phyloP scores from a whole-genome alignment of 768 basidiomycete genomes.

The Kwoniella sp. region DNA sequence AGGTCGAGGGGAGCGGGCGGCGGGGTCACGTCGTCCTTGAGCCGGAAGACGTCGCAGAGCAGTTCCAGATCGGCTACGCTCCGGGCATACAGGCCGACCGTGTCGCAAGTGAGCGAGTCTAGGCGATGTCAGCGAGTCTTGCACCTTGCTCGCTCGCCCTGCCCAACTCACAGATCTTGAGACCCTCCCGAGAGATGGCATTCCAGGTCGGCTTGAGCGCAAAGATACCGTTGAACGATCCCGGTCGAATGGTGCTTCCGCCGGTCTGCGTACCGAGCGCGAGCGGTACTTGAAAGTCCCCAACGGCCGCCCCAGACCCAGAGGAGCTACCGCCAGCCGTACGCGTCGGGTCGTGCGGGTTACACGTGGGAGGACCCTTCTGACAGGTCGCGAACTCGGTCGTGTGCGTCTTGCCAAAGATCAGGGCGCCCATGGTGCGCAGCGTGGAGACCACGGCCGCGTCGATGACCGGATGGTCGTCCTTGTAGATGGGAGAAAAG shows the following conservation, averaged over 20 bases:
- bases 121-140: not conserved
- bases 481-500: constrained; percentile 34
- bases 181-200: constrained; percentile 15
- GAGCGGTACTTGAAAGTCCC: constrained; percentile 18
- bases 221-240: constrained; percentile 15
- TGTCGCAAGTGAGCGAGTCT: constrained; percentile 21
- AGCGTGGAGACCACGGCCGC: constrained; percentile 29
- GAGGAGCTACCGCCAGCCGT: constrained; percentile 18
- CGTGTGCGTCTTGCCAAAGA: constrained; percentile 41
- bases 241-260: constrained; percentile 19
- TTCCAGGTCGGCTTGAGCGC: constrained; percentile 21
- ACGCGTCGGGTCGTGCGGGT: constrained; percentile 13
- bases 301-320: constrained; percentile 17
- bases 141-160: too few relatives aligned
- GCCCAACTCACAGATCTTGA: constrained; percentile 17
- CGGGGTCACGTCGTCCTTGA: constrained; percentile 11
- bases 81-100: constrained; percentile 10
- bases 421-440: constrained; percentile 31
- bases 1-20: constrained; percentile 6
- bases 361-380: constrained; percentile 17
- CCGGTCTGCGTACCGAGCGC: constrained; percentile 18
- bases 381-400: constrained; percentile 36
- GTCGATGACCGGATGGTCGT: constrained; percentile 26
- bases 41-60: constrained; percentile 9
- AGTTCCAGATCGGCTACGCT: constrained; percentile 11